Base-by-base conservation (phyloP, 305 asterid species). In the Nicotiana rustica region DNA sequence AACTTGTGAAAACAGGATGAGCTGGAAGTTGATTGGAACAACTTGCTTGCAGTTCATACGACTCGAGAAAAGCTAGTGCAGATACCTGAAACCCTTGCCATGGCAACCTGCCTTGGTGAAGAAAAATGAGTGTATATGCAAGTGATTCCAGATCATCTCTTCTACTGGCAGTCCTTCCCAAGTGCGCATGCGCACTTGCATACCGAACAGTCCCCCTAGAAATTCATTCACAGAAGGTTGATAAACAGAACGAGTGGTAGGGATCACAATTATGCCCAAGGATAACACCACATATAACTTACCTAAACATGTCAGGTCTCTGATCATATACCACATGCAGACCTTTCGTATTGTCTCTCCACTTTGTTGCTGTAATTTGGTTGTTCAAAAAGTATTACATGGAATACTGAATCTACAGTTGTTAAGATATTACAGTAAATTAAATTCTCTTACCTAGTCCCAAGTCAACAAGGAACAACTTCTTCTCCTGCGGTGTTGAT, bases 81-180 rank as follows among this genome's bases (percentile, higher is more conserved):
- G 79, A 82, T 29, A 83, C 86, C 86, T 83, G 86, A 61, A 41
- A 79, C 17, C 86, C 86, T 80, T 83, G 86, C 86, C 86, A 83
- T 59, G 86, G 83, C 67, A 83, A 47, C 68, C 86, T 41, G 52
- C 86, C 86, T 65, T 57, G 49, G 25, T 79, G 66, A 61, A 83
- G 86, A 73, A 83, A 83, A 79, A 83, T 77, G 29, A 83, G 71
- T 15, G 86, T 67, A 71, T 83, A 83, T 13, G 85, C 85, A 59
- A 83, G 77, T 36, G 85, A 83, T 77, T 83, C 85, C 35, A 83
- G 82, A 29, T 83, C 85, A 67, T 83, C 85, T 67, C 85, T 83
- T 77, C 85, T 67, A 56, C 86, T 83, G 12, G 80, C 86, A 21
- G 86, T 83, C 55, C 86, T 59, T 21, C 86, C 86, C 64, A 83